These are phyloP conservation scores for Lactarius tabidus DNA, from an alignment of 768 basidiomycete species.

Conservation along the genomic window DNA sequence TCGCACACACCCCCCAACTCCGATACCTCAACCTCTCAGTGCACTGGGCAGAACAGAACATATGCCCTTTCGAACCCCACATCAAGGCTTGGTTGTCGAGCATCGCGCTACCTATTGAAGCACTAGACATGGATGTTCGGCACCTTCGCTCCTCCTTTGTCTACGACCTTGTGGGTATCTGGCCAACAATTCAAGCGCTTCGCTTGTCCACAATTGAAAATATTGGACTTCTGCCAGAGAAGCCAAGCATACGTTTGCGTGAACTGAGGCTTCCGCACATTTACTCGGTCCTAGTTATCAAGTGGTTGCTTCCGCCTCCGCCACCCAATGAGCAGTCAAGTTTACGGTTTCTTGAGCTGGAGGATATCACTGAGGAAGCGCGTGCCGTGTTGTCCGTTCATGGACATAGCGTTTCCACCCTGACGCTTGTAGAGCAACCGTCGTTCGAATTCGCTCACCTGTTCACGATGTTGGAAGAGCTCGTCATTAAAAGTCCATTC, in stretches of 20 bases:
- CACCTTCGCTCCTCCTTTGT: not conserved
- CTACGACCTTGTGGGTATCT: conserved; percentile 13
- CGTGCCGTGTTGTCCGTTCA: not conserved
- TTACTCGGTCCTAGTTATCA: not conserved
- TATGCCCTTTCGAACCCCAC: not conserved
- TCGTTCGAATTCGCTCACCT: conserved; percentile 1
- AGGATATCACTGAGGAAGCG: not conserved
- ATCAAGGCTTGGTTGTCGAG: conserved; percentile 14
- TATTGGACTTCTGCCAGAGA: not conserved
- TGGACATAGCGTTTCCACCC: not conserved
- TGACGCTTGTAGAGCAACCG: conserved; percentile 15
- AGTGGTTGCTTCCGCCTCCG: conserved; percentile 16
- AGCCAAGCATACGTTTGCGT: not conserved
- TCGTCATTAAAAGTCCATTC: conserved; percentile 10
- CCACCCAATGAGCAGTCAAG: not conserved
- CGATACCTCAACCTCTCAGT: not conserved
- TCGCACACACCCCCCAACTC: conserved; percentile 10
- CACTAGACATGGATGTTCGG: not conserved
- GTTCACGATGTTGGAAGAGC: conserved; percentile 12
- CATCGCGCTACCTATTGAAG: conserved; percentile 5
- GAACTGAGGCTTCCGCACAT: conserved; percentile 11
- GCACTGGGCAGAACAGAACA: not conserved
- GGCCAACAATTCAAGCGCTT: conserved; percentile 14
- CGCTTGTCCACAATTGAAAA: not conserved
- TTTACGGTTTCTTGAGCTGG: conserved; percentile 12